Conservation (phyloP, 768 basidiomycete genomes). For the Lanmaoa pseudosensibilis region DNA sequence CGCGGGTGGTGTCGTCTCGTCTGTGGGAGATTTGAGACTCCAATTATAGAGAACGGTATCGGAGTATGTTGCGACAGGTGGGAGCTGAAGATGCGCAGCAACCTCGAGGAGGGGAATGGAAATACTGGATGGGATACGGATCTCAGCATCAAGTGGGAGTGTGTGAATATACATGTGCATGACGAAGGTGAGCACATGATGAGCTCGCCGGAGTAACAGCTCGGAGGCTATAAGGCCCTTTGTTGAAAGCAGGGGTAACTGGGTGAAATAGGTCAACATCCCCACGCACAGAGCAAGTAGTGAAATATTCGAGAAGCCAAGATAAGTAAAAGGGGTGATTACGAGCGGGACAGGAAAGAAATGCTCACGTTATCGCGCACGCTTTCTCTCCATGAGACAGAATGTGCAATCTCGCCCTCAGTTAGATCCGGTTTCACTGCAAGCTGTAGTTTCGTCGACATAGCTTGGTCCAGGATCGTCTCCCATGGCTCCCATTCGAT, state of each 20-base stretch:
- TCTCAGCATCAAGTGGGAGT: constrained; percentile 46
- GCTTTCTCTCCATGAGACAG: constrained; percentile 52
- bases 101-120: constrained; percentile 75
- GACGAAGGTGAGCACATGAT: constrained; percentile 70
- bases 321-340: not conserved
- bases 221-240: constrained; percentile 49
- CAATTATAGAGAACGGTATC: constrained; percentile 93
- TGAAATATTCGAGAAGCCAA: not conserved
- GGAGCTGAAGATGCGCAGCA: constrained; percentile 69
- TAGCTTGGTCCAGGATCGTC: constrained; percentile 49
- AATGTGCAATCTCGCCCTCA: constrained; percentile 38
- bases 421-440: constrained; percentile 45
- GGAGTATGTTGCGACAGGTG: constrained; percentile 87
- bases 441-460: constrained; percentile 51
- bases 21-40: constrained; percentile 37
- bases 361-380: constrained; percentile 49
- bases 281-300: not conserved
- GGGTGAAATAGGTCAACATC: not conserved
- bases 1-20: constrained; percentile 35
- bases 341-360: not conserved
- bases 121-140: constrained; percentile 68
- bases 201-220: constrained; percentile 63
- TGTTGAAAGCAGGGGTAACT: constrained; percentile 58
- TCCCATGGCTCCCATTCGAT: constrained; percentile 75
- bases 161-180: constrained; percentile 80